Percentiles rank a stretch among this genome's conserved stretches.
Conservation (phyloP, 2,329 filamentous ascomycete species). For the Colletotrichum shisoi region DNA sequence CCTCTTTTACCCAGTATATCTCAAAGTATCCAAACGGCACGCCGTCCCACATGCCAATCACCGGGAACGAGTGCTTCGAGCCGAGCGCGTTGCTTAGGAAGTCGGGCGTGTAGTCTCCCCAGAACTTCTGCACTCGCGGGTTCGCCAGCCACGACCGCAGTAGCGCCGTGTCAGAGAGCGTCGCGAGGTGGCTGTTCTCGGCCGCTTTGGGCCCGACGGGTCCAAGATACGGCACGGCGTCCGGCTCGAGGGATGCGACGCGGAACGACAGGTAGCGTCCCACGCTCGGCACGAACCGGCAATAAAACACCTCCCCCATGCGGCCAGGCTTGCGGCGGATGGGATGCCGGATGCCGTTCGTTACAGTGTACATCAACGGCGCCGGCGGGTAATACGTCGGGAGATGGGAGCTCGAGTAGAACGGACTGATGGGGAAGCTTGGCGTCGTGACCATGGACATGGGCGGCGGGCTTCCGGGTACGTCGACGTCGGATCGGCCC, state of each 20-base stretch:
- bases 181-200: conserved; percentile 52
- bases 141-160: conserved; percentile 90
- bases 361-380: conserved; percentile 81
- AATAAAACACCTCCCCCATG: conserved; percentile 91
- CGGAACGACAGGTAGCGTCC: conserved; percentile 89
- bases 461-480: conserved; percentile 52
- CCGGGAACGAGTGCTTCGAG: conserved; percentile 82
- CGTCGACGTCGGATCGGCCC: conserved; percentile 44
- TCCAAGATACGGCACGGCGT: conserved; percentile 70
- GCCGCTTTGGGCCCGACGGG: conserved; percentile 57
- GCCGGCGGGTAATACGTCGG: conserved; percentile 90
- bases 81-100: conserved; percentile 74
- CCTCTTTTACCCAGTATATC: conserved; percentile 98
- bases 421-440: conserved; percentile 68
- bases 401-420: conserved; percentile 81
- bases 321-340: conserved; percentile 86
- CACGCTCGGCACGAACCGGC: conserved; percentile 81
- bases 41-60: conserved; percentile 92
- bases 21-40: conserved; percentile 98
- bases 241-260: conserved; percentile 74
- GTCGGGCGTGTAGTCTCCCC: conserved; percentile 72
- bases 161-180: conserved; percentile 64
- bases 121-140: conserved; percentile 82
- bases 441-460: conserved; percentile 47
- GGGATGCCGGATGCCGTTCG: conserved; percentile 82